These are phyloP conservation scores for Hemileccinum impolitum DNA, from an alignment of 768 basidiomycete genomes.

Conservation along the genomic window DNA sequence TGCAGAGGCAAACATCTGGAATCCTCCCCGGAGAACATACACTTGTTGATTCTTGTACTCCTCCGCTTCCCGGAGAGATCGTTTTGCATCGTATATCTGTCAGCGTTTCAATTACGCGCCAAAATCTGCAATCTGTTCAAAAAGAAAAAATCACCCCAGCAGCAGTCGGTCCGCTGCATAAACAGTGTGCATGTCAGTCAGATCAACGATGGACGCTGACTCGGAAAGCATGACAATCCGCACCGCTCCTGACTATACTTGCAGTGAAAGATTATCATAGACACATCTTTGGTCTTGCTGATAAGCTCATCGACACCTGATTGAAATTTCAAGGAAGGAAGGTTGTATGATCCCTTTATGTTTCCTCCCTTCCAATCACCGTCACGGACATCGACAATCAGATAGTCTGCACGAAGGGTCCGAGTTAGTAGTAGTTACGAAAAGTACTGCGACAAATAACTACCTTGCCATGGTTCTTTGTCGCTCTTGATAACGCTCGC, in stretches of 20 bases:
- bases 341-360: constrained; percentile 60
- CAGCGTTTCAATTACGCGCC: constrained; percentile 5
- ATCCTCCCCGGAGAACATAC: constrained; percentile 67
- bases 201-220: background rate
- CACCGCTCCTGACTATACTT: constrained; percentile 73
- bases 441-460: background rate
- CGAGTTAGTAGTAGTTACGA: background rate
- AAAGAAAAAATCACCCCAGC: constrained; percentile 52
- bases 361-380: constrained; percentile 78
- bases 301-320: constrained; percentile 57
- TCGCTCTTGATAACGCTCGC: constrained; percentile 65
- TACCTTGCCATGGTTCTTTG: constrained; percentile 47
- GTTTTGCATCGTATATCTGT: constrained; percentile 69
- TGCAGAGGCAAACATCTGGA: constrained; percentile 63
- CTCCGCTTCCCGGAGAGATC: constrained; percentile 41
- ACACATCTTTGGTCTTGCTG: constrained; percentile 55
- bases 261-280: constrained; percentile 75
- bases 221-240: constrained; percentile 20
- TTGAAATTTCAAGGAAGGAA: constrained; percentile 61
- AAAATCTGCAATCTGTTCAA: background rate
- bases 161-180: constrained; percentile 68
- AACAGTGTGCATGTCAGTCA: constrained; percentile 3
- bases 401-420: constrained; percentile 45
- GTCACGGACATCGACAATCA: constrained; percentile 84
- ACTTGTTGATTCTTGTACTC: constrained; percentile 53